A percentile compares a stretch with the other conserved stretches of the same genome.
Evolutionary conservation across 1,284 basidiomycete genomes (phyloP).

Genomic region (Moesziomyces antarcticus): DNA sequence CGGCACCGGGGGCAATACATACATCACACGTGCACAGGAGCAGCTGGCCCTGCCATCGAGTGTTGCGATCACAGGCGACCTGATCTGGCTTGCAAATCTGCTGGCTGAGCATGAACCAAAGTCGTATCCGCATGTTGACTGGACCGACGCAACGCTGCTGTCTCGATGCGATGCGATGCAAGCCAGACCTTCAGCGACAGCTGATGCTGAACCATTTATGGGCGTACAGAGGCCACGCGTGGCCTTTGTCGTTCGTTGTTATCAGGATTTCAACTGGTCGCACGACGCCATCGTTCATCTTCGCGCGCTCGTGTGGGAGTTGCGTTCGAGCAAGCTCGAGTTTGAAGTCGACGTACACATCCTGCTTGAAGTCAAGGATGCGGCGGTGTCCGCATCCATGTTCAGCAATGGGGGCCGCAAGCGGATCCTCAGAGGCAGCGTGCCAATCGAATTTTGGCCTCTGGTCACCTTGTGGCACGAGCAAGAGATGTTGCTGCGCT

Average conservation of each 20-base stretch:
- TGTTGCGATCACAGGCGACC: slow-evolving; percentile 2
- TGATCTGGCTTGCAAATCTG: slow-evolving; percentile 26
- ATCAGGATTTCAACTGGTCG: slow-evolving; percentile 18
- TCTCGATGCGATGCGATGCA: background rate
- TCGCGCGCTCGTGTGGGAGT: slow-evolving; percentile 29
- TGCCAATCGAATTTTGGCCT: slow-evolving; percentile 31
- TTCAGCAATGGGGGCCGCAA: slow-evolving; percentile 14
- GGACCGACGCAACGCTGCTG: slow-evolving; percentile 5
- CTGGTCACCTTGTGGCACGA: slow-evolving; percentile 20
- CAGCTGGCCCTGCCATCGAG: slow-evolving; percentile 3
- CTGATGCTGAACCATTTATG: too few species aligned
- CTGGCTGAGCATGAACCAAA: slow-evolving; percentile 12
- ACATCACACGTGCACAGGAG: slow-evolving; percentile 9
- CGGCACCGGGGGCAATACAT: slow-evolving; percentile 15
- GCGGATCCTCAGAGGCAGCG: slow-evolving; percentile 17
- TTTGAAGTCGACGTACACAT: slow-evolving; percentile 22
- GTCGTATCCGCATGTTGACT: background rate
- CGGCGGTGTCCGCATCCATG: slow-evolving; percentile 13
- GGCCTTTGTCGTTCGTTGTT: slow-evolving; percentile 21
- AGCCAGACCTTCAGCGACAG: background rate
- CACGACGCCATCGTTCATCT: slow-evolving; percentile 17
- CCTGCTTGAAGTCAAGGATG: slow-evolving; percentile 26
- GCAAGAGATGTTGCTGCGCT: slow-evolving; percentile 20
- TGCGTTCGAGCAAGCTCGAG: slow-evolving; percentile 10
- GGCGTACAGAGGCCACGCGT: slow-evolving; percentile 2